Conservation (phyloP, 1,139 yeast genomes). For the Suhomyces chickasaworum region DNA sequence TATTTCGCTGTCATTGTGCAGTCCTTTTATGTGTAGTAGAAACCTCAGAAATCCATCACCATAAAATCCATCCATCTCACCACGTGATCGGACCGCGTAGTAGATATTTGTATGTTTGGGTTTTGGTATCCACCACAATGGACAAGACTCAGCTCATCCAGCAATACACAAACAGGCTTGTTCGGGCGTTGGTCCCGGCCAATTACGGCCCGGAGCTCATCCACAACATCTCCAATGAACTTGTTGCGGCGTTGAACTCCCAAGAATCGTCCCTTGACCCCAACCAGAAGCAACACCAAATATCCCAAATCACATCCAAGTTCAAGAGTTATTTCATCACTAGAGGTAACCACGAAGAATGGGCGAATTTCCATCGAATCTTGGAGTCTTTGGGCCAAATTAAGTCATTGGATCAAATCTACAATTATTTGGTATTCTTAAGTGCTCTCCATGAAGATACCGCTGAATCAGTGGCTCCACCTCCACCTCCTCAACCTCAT, state of each 20-base stretch:
- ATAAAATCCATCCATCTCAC: too few relatives aligned
- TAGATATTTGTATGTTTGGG: conserved; percentile 5
- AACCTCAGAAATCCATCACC: background rate
- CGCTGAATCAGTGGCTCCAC: background rate
- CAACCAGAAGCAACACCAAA: conserved; percentile 18
- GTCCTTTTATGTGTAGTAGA: too few relatives aligned
- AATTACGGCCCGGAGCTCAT: conserved; percentile 44
- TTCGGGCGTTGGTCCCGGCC: conserved; percentile 40
- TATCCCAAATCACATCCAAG: conserved; percentile 24
- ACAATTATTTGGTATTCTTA: conserved; percentile 41
- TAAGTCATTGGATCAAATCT: conserved; percentile 36
- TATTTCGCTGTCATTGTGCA: too few relatives aligned
- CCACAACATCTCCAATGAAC: conserved; percentile 36
- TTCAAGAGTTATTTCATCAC: conserved; percentile 33
- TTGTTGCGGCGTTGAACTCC: conserved; percentile 22
- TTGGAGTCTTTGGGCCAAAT: conserved; percentile 33
- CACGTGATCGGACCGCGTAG: conserved; percentile 4
- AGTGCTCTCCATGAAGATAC: conserved; percentile 14
- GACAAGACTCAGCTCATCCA: conserved; percentile 37
- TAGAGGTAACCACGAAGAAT: conserved; percentile 28
- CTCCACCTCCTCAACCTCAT: background rate
- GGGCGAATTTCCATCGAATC: conserved; percentile 36
- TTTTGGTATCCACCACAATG: conserved; percentile 19
- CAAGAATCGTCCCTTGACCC: conserved; percentile 11
- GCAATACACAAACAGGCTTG: conserved; percentile 41